Percentiles rank a stretch among this genome's conserved stretches.
phyloP scores from a whole-genome alignment of 352 stramenopile genomes.

The Phytophthora rubi region DNA sequence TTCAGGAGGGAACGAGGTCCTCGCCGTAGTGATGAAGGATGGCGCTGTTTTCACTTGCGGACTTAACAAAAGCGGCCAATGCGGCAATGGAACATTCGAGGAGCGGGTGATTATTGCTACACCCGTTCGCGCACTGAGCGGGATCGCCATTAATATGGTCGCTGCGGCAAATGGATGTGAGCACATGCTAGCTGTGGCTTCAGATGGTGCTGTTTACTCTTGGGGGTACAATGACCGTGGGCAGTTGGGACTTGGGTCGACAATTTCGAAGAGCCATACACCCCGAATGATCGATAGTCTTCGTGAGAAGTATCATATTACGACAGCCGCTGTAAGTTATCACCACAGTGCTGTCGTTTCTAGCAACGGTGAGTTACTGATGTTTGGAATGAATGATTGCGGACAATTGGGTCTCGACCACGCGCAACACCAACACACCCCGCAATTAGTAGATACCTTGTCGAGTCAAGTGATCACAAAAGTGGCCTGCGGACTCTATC shows the following conservation, averaged over 20 bases:
- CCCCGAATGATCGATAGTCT: slow-evolving; percentile 82
- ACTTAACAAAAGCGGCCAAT: slow-evolving; percentile 90
- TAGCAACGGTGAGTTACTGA: slow-evolving; percentile 77
- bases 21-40: slow-evolving; percentile 88
- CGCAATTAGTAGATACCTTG: slow-evolving; percentile 76
- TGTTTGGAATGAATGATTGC: slow-evolving; percentile 91
- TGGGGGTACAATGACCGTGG: slow-evolving; percentile 91
- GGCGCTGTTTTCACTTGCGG: slow-evolving; percentile 81
- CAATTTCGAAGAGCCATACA: slow-evolving; percentile 88
- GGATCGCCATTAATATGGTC: slow-evolving; percentile 73
- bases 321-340: slow-evolving; percentile 82
- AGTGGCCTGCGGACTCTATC: slow-evolving; percentile 83
- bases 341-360: slow-evolving; percentile 88
- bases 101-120: slow-evolving; percentile 82
- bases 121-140: slow-evolving; percentile 70
- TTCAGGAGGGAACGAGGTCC: slow-evolving; percentile 83
- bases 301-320: slow-evolving; percentile 84
- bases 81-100: slow-evolving; percentile 88
- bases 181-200: slow-evolving; percentile 86
- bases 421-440: slow-evolving; percentile 86
- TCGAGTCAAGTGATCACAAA: slow-evolving; percentile 75
- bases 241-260: slow-evolving; percentile 83
- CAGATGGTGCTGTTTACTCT: slow-evolving; percentile 80
- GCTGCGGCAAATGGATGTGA: slow-evolving; percentile 86
- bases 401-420: slow-evolving; percentile 85